These are phyloP conservation scores for Lenzites betulinus DNA, from an alignment of 768 basidiomycete species.

Conservation along the genomic window DNA sequence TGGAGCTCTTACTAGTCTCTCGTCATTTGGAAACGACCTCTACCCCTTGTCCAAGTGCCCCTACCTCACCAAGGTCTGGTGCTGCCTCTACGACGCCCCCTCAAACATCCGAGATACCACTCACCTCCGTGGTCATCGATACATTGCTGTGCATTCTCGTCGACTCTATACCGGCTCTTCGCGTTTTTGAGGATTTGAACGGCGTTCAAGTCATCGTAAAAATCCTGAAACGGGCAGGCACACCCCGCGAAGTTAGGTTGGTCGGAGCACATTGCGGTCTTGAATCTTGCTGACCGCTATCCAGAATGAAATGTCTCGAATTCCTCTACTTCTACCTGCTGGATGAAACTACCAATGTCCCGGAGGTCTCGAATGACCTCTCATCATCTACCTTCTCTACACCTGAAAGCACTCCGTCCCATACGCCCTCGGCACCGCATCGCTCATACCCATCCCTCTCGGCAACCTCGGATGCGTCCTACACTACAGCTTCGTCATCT, in stretches of 20 bases:
- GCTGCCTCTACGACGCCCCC: neutral
- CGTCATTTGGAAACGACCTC: constrained; percentile 50
- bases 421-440: constrained; percentile 34
- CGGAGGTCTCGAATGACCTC: constrained; percentile 13
- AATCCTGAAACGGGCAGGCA: constrained; percentile 81
- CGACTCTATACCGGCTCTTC: constrained; percentile 73
- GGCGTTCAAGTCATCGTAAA: constrained; percentile 87
- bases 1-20: constrained; percentile 70
- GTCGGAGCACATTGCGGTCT: constrained; percentile 18
- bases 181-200: constrained; percentile 73
- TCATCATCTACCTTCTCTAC: constrained; percentile 23
- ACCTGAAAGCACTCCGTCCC: constrained; percentile 18
- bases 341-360: constrained; percentile 60
- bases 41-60: constrained; percentile 23
- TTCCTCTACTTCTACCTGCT: constrained; percentile 94
- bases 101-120: constrained; percentile 22
- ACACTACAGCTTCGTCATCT: constrained; percentile 10
- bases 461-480: constrained; percentile 5
- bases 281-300: neutral
- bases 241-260: constrained; percentile 86
- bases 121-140: constrained; percentile 80
- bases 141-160: constrained; percentile 88
- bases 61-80: constrained; percentile 20
- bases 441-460: constrained; percentile 22
- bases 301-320: constrained; percentile 90